phyloP scores from a whole-genome alignment of 106 monocot genomes.

The Narthecium ossifragum region DNA sequence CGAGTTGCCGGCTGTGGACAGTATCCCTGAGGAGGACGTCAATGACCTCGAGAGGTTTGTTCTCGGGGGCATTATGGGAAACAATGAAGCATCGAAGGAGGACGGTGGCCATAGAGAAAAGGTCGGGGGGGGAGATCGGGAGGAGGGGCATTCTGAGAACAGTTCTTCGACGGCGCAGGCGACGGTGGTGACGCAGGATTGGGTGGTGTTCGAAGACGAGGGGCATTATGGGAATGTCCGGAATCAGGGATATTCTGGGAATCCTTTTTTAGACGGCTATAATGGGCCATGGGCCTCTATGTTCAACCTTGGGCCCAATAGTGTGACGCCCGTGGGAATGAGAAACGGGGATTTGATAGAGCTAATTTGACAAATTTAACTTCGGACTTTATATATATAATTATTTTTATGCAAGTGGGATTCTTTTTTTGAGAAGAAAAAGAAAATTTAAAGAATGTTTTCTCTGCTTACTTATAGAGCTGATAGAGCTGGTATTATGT shows the following conservation, averaged over 20 bases:
- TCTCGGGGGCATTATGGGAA: neutral
- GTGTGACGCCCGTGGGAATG: neutral
- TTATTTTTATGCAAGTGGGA: too few species aligned
- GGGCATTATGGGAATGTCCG: neutral
- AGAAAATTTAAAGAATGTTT: too few species aligned
- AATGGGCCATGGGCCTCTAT: neutral
- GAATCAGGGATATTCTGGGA: slow-evolving; percentile 1
- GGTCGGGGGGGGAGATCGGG: neutral
- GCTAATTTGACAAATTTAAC: slow-evolving; percentile 26
- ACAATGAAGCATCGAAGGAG: neutral
- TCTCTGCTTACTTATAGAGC: too few species aligned
- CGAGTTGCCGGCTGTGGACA: slow-evolving; percentile 46
- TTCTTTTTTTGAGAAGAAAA: too few species aligned
- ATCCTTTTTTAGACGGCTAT: slow-evolving; percentile 7
- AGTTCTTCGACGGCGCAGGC: neutral
- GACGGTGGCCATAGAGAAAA: too few species aligned
- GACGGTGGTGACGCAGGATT: slow-evolving; percentile 47
- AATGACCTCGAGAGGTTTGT: slow-evolving; percentile 45
- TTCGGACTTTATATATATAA: too few species aligned
- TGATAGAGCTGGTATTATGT: too few species aligned
- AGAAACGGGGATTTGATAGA: slow-evolving; percentile 28
- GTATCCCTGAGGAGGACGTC: slow-evolving; percentile 67
- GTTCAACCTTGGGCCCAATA: neutral
- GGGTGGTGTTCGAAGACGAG: slow-evolving; percentile 62
- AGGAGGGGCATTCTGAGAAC: neutral